These are phyloP conservation scores for Curvularia hawaiiensis DNA, from an alignment of 2,329 filamentous ascomycete species.

Conservation along the genomic window DNA sequence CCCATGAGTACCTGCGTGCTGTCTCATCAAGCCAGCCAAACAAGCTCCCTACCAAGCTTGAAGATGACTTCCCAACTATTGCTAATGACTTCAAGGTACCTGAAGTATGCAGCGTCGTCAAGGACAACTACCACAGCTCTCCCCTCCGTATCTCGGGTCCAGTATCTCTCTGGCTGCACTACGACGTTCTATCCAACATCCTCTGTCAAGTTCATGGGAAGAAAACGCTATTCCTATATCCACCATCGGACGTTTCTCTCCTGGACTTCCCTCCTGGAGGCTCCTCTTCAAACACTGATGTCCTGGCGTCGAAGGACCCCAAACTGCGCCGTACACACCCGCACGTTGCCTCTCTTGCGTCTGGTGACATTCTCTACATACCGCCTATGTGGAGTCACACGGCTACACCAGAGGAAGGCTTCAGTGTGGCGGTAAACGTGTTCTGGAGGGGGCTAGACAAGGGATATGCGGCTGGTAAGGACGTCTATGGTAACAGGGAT, in stretches of 20 bases:
- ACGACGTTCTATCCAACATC: slow-evolving; percentile 89
- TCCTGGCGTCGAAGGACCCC: slow-evolving; percentile 57
- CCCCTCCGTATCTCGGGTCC: slow-evolving; percentile 79
- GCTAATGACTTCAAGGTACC: slow-evolving; percentile 74
- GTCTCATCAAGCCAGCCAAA: slow-evolving; percentile 72
- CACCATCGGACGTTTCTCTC: slow-evolving; percentile 72
- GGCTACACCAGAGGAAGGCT: slow-evolving; percentile 56
- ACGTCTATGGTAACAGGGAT: slow-evolving; percentile 89
- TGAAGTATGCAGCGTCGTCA: slow-evolving; percentile 47
- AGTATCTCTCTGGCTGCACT: slow-evolving; percentile 89
- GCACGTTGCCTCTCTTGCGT: slow-evolving; percentile 67
- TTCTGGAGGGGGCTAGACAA: slow-evolving; percentile 77
- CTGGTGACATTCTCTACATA: slow-evolving; percentile 80
- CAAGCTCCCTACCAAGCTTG: slow-evolving; percentile 71
- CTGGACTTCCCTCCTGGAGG: slow-evolving; percentile 76
- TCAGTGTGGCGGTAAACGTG: slow-evolving; percentile 83
- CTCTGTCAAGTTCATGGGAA: slow-evolving; percentile 78
- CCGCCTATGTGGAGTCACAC: slow-evolving; percentile 87
- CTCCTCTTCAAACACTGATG: slow-evolving; percentile 78
- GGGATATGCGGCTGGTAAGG: slow-evolving; percentile 74
- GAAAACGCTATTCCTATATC: slow-evolving; percentile 78
- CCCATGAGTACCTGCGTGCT: slow-evolving; percentile 76
- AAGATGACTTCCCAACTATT: slow-evolving; percentile 72
- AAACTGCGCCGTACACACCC: slow-evolving; percentile 58
- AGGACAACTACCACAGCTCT: slow-evolving; percentile 73